Base-by-base conservation (phyloP, 371 early-diverging fungal species). In the Rhizopus microsporus region DNA sequence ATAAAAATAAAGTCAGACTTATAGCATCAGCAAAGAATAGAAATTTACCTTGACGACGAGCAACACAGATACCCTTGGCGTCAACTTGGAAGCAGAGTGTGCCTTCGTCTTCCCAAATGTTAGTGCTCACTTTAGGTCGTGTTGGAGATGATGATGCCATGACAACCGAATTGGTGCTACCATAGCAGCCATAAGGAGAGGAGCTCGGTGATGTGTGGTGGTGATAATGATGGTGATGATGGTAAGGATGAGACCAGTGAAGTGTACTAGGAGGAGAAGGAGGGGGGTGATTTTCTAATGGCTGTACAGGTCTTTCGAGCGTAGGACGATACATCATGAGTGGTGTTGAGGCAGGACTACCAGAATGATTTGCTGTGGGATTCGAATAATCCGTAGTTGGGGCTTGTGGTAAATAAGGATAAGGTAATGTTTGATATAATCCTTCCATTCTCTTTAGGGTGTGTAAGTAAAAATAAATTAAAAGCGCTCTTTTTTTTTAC, bases 31-130 rank as follows among this genome's bases (percentile, higher is more conserved):
- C 33, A 31, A 53, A 50, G 44, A 56, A 33, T 37, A 32, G 7
- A 47, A 31, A 39, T n/a, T 59, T 84, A 87, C 87, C 88, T 68
- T 83, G 81, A 59, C 92, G 78, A 52, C 92, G 82, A 8, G 90
- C 90, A 5, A 91, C 90, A 57, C 88, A 89, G 38, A 89, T 81
- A 32, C 87, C 84, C 63, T 86, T 84, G 46, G 86, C 87, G 71
- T 91, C 92, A 13, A 91, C 89, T 62, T 90, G 92, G 64, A 81
- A 91, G 58, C 90, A 89, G 44, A 85, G 68, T 5, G 92, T 91
- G 32, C 77, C 81, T 69, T 91, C 90, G 72, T 91, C 92, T 67
- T 91, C 92, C 92, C 92, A 91, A 48, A 89, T 75, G 12, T 89
- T 89, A 9, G 90, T 88, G 4, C 88, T 89, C 29, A 91, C 69